Conservation (phyloP, 2,329 filamentous ascomycete species). For the Golovinomyces cichoracearum region DNA sequence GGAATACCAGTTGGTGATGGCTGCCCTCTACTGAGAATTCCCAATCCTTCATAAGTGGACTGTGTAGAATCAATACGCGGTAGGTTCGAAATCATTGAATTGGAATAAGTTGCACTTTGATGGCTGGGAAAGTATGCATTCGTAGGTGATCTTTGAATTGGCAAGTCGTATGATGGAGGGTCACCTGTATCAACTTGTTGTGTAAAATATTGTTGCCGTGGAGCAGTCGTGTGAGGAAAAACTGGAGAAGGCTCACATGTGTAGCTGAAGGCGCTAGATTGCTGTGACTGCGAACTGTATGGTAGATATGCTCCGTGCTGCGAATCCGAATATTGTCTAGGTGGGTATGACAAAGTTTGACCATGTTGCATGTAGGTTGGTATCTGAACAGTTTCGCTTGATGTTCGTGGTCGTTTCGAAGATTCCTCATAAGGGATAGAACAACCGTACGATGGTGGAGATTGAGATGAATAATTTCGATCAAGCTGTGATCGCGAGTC, state of each 20-base stretch:
- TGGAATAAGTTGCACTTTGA: conserved; percentile 1
- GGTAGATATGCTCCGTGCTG: conserved; percentile 2
- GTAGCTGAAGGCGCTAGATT: conserved; percentile 4
- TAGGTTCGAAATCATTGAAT: not conserved
- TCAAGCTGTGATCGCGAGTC: conserved; percentile 4
- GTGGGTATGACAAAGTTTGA: conserved; percentile 4
- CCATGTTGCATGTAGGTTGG: conserved; percentile 5
- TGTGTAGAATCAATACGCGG: not conserved
- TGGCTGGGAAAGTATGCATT: conserved; percentile 4
- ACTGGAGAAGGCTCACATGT: conserved; percentile 5
- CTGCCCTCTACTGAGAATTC: not conserved
- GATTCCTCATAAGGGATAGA: conserved; percentile 6
- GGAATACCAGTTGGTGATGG: not conserved
- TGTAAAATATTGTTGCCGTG: conserved; percentile 6
- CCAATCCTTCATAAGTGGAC: not conserved
- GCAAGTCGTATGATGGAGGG: conserved; percentile 5
- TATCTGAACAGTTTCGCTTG: conserved; percentile 6
- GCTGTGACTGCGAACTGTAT: conserved; percentile 3
- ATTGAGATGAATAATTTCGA: conserved; percentile 6
- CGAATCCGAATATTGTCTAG: conserved; percentile 5
- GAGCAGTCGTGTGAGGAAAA: conserved; percentile 1
- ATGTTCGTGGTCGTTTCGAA: conserved; percentile 7
- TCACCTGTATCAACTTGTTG: conserved; percentile 4
- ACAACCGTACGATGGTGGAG: conserved; percentile 4
- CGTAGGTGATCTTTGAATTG: conserved; percentile 5